Evolutionary conservation across 2,329 filamentous ascomycete species (phyloP), one percentile per base, ranked within the genome.

Genomic region (Ceratocystis cacaofunesta): DNA sequence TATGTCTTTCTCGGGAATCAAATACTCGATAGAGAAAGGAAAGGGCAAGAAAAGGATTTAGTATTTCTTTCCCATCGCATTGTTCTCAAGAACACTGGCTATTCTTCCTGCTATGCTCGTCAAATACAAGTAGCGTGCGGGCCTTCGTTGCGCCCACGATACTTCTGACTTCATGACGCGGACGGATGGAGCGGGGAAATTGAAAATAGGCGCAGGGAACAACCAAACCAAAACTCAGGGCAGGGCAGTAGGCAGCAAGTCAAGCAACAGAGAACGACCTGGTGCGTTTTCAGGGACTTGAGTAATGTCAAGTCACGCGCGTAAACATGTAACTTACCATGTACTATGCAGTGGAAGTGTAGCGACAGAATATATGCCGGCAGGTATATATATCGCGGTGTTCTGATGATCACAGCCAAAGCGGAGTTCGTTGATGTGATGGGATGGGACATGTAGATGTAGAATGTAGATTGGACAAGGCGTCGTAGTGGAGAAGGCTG

Each of bases 381-480:
- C 10, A 1, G 32, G 32, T 36, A 30, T 32, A 58, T 30, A 32
- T 58, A 32, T 58, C 52, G 4, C 28, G 22, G 52, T 30, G 8
- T 32, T 32, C 15, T 30, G 52, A 36, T 32, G 52, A 58, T 58
- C 52, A 58, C 52, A 3, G 52, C 52, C 28, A 58, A 32, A 32
- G 7, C 32, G 32, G 32, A 30, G 25, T 58, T 58, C 0, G 28
- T 58, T 8, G 52, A 22, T 22, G 46, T 8, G 22, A 50, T 36
- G 46, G n/a, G 46, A n/a, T n/a, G 52, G 25, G 28, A 58, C 52
- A 32, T 58, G 52, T 30, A 58, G 52, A 58, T 58, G 52, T 58
- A 58, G 52, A 58, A 58, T 58, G 52, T 58, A 58, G 52, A 58
- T n/a, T 58, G 12, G 28, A 58, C 52, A 17, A 58, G 5, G 52